Percentiles rank a stretch among this genome's conserved stretches.
These are phyloP conservation scores for Trichoderma atrobrunneum DNA, from an alignment of 2,329 filamentous ascomycete genomes.

Conservation along the genomic window DNA sequence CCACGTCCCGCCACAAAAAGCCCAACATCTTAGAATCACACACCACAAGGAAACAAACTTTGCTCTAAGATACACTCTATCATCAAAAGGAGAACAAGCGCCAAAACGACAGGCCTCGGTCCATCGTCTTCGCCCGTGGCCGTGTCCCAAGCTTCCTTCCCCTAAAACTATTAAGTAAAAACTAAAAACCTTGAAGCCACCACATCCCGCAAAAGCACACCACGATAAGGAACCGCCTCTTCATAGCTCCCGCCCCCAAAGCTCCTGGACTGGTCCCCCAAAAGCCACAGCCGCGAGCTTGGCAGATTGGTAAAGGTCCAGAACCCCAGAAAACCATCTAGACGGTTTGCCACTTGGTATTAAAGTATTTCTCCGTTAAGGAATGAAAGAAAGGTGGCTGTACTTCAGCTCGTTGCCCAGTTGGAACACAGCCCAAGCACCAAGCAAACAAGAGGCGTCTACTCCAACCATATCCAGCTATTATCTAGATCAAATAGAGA, in stretches of 20 bases:
- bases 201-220: not conserved
- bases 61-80: not conserved
- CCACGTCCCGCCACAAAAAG: not conserved
- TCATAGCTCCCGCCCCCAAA: slow-evolving; percentile 5
- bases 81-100: not conserved
- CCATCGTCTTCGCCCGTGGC: not conserved
- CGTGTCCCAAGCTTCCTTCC: not conserved
- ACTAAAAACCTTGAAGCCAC: not conserved
- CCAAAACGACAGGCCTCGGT: not conserved
- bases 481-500: not conserved
- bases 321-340: not conserved
- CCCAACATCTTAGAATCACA: not conserved
- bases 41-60: not conserved
- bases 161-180: not conserved
- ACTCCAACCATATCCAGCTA: not conserved
- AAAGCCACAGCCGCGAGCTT: slow-evolving; percentile 6
- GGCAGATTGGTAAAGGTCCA: not conserved
- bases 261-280: not conserved
- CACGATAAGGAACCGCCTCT: not conserved
- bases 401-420: not conserved
- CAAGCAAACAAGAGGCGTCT: not conserved
- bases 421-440: not conserved
- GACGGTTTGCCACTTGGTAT: not conserved
- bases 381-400: not conserved
- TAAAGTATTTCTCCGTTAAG: not conserved